A percentile compares a stretch with the other conserved stretches of the same genome.
Conservation (phyloP, 163 green algal genomes). For the Scenedesmus sp. region DNA sequence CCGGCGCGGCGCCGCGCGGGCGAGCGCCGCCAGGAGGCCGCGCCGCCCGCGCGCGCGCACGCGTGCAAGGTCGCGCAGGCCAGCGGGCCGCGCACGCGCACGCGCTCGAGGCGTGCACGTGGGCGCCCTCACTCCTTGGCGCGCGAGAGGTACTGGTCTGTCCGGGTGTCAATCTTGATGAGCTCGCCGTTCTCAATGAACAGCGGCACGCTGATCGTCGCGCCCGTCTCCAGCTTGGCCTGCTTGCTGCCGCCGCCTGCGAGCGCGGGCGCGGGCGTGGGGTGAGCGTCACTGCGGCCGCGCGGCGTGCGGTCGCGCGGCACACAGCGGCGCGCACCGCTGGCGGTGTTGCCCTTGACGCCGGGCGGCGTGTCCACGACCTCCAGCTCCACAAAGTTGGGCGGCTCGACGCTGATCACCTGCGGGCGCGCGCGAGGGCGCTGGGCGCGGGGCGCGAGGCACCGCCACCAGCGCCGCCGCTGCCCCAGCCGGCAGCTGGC, state of each 20-base stretch:
- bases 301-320: background rate
- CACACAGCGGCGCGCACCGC: slow-evolving; percentile 20
- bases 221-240: slow-evolving; percentile 93
- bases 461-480: too few species aligned
- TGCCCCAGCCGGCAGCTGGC: background rate
- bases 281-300: background rate
- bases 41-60: too few species aligned
- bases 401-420: slow-evolving; percentile 93
- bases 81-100: too few species aligned
- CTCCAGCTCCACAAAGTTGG: slow-evolving; percentile 86
- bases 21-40: too few species aligned
- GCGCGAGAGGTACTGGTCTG: slow-evolving; percentile 78
- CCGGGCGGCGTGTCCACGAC: slow-evolving; percentile 87
- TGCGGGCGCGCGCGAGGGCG: background rate
- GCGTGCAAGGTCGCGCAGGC: too few species aligned
- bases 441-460: background rate
- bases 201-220: slow-evolving; percentile 86
- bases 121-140: slow-evolving; percentile 17
- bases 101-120: too few species aligned
- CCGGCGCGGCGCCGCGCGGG: too few species aligned
- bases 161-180: slow-evolving; percentile 93
- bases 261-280: background rate
- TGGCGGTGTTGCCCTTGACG: slow-evolving; percentile 91
- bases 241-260: slow-evolving; percentile 86
- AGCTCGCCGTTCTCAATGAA: slow-evolving; percentile 89